A percentile compares a stretch with the other conserved stretches of the same genome.
These are phyloP conservation scores for Phytopythium oedochilum DNA, from an alignment of 352 stramenopile genomes.

Conservation along the genomic window DNA sequence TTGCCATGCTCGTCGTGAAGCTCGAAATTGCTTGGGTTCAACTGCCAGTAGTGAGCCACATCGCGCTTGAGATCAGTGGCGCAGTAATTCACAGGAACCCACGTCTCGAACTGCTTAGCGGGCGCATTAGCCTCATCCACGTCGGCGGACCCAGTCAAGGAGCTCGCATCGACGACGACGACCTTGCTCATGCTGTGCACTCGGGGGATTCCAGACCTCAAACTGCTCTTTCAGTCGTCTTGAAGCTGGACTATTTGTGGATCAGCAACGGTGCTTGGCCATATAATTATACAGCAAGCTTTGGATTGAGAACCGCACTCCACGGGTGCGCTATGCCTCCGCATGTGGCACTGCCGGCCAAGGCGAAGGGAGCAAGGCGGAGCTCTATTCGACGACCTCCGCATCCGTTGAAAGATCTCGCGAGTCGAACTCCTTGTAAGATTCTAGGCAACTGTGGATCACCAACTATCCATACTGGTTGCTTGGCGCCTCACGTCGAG, in stretches of 20 bases:
- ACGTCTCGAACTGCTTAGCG: conserved; percentile 22
- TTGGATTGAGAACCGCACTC: too few species aligned
- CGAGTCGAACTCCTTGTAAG: not conserved
- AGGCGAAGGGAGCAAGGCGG: not conserved
- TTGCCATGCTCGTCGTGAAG: conserved; percentile 23
- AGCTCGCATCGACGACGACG: conserved; percentile 14
- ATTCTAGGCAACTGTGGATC: not conserved
- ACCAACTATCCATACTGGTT: not conserved
- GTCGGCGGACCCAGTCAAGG: not conserved
- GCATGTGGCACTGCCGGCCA: too few species aligned
- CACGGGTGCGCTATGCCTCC: too few species aligned
- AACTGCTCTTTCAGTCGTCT: too few species aligned
- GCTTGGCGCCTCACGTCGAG: not conserved
- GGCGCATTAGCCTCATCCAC: not conserved
- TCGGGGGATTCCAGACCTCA: not conserved
- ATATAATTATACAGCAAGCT: not conserved
- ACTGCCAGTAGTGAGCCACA: conserved; percentile 37
- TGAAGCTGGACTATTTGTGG: not conserved
- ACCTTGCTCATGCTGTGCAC: conserved; percentile 27
- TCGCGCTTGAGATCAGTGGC: conserved; percentile 40
- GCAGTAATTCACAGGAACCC: conserved; percentile 47
- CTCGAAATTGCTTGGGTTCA: conserved; percentile 37
- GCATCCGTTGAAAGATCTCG: not conserved
- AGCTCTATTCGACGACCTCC: not conserved
- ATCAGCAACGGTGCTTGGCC: not conserved